phyloP scores from a whole-genome alignment of 1,284 basidiomycete species.

The Ustilago sp. region DNA sequence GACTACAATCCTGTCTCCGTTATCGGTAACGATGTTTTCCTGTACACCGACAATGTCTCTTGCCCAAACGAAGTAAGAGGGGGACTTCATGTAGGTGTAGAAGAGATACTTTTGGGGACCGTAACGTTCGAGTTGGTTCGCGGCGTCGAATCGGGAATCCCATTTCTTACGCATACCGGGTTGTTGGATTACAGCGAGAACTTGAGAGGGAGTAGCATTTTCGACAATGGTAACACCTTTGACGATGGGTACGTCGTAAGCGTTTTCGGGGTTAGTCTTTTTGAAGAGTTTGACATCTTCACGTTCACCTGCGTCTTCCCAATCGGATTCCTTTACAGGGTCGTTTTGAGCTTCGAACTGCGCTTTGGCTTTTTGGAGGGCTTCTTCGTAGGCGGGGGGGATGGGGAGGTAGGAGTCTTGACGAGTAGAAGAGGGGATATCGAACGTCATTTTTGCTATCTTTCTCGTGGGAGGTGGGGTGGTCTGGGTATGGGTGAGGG shows the following conservation, averaged over 20 bases:
- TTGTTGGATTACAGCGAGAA: slow-evolving; percentile 59
- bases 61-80: slow-evolving; percentile 65
- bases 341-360: slow-evolving; percentile 46
- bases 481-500: not conserved
- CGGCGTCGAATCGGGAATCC: slow-evolving; percentile 61
- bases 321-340: slow-evolving; percentile 48
- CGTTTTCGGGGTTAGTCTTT: slow-evolving; percentile 57
- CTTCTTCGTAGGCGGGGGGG: slow-evolving; percentile 49
- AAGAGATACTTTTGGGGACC: slow-evolving; percentile 42
- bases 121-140: slow-evolving; percentile 45
- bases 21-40: slow-evolving; percentile 43
- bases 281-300: slow-evolving; percentile 61
- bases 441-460: slow-evolving; percentile 54
- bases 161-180: slow-evolving; percentile 65
- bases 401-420: slow-evolving; percentile 42
- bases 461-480: not conserved
- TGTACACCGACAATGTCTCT: slow-evolving; percentile 64
- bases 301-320: slow-evolving; percentile 59
- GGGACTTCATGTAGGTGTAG: slow-evolving; percentile 63
- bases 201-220: slow-evolving; percentile 58
- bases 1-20: slow-evolving; percentile 45
- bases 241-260: slow-evolving; percentile 58
- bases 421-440: slow-evolving; percentile 42
- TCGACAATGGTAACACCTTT: slow-evolving; percentile 59
- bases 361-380: slow-evolving; percentile 54